Base-by-base conservation (phyloP, 2,329 filamentous ascomycete species). In the Hirsutella thompsonii region DNA sequence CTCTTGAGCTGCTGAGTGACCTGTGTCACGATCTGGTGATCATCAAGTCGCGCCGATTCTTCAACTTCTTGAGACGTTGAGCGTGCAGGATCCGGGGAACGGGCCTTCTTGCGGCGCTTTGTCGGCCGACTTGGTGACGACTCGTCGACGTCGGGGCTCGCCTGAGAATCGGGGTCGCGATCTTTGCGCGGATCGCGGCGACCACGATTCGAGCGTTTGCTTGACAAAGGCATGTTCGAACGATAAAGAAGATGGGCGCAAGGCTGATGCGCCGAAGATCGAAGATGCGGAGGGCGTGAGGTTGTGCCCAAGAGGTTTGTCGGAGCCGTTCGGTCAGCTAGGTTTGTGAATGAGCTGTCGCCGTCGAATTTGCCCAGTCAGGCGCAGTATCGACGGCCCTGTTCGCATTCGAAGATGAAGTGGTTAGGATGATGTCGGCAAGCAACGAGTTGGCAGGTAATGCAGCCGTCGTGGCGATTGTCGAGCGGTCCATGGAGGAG, bases 71-170 rank as follows among this genome's bases (percentile, higher is more conserved):
- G 63, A 26, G 57, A 43, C 28, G 39, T 36, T 19, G 44, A 52
- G 40, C 52, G 43, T 39, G 45, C 34, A 21, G 44, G 20, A 33
- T 42, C 36, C 30, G 48, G 42, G 30, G 48, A 50, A 6, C 32
- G 38, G 23, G 45, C 74, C 68, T 74, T 76, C 63, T 70, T 80
- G 61, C 76, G 72, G 53, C 76, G 74, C 63, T 81, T 81, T 10
- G 69, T 63, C n/a, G 76, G 76, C 41, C 75, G 70, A 44, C 68
- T 72, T 13, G 76, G 76, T 4, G 76, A 80, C 20, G 75, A 74
- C 37, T 70, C 66, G 35, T 72, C 67, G 38, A 56, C 61, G 36
- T 72, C 65, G 34, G 51, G 46, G 34, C 55, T 52, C 41, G 55
- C 45, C 21, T 56, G 50, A 35, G 55, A 52, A 36, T 59, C 55